A percentile compares a stretch with the other conserved stretches of the same genome.
Evolutionary conservation across 1,284 basidiomycete genomes (phyloP).

Genomic region (Paramarasmius palmivorus): DNA sequence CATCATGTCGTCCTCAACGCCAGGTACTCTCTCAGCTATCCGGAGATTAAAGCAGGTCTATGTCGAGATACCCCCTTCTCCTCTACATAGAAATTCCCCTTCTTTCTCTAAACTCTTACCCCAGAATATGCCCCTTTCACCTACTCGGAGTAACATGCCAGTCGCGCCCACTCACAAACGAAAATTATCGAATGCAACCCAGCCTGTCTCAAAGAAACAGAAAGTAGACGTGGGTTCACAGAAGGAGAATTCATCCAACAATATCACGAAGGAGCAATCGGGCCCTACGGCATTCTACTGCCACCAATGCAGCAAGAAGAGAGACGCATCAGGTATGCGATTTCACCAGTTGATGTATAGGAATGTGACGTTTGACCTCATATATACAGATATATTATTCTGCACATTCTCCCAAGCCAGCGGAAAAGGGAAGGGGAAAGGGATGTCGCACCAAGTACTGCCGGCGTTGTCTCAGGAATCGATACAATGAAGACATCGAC

Average conservation of each 20-base stretch:
- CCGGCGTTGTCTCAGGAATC: constrained; percentile 61
- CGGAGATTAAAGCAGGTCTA: constrained; percentile 48
- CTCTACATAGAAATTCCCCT: constrained; percentile 32
- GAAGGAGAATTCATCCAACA: background rate
- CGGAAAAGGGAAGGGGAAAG: constrained; percentile 27
- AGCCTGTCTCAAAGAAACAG: constrained; percentile 6
- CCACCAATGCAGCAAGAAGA: constrained; percentile 70
- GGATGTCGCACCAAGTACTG: constrained; percentile 64
- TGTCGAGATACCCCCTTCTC: constrained; percentile 58
- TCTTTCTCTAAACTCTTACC: constrained; percentile 15
- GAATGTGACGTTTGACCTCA: background rate
- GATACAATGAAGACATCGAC: constrained; percentile 57
- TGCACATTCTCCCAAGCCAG: constrained; percentile 43
- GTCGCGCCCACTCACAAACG: constrained; percentile 32
- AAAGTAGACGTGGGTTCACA: constrained; percentile 1
- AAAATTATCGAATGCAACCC: constrained; percentile 5
- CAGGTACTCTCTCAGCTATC: constrained; percentile 18
- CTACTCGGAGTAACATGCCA: constrained; percentile 24
- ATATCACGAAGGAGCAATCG: background rate
- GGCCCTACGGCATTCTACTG: constrained; percentile 43
- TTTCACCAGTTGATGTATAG: background rate
- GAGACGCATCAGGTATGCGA: constrained; percentile 47
- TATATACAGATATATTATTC: constrained; percentile 40
- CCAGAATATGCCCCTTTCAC: background rate
- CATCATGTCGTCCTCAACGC: constrained; percentile 25